These are phyloP conservation scores for Lathyrus aphaca DNA, from an alignment of 306 rosid genomes.

Conservation along the genomic window DNA sequence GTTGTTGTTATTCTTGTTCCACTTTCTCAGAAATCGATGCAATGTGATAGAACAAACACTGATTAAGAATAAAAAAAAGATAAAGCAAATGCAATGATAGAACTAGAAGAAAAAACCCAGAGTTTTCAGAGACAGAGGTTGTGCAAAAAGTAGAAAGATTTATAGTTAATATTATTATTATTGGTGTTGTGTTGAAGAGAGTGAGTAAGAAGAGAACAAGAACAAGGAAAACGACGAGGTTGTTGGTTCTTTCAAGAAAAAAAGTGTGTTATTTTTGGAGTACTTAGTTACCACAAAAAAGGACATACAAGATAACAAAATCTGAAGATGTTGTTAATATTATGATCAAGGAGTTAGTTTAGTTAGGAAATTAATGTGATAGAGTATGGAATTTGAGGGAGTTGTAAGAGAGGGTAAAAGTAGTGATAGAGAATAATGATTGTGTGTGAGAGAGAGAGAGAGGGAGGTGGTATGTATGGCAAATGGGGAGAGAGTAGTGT, in stretches of 20 bases:
- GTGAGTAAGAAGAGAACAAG: constrained; percentile 50
- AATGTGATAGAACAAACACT: constrained; percentile 36
- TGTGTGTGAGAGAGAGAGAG: not conserved
- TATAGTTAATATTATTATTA: not conserved
- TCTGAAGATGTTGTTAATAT: not conserved
- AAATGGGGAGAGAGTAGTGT: constrained; percentile 23
- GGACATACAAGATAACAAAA: not conserved
- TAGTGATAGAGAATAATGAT: not conserved
- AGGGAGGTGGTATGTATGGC: not conserved
- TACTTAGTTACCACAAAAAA: not conserved
- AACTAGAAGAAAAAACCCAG: not conserved
- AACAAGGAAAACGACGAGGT: constrained; percentile 76
- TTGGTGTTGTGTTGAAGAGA: constrained; percentile 42
- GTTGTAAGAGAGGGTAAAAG: no score
- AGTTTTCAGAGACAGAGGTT: not conserved
- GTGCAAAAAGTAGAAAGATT: constrained; percentile 28
- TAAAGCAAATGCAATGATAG: constrained; percentile 22
- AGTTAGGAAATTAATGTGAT: not conserved
- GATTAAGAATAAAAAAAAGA: constrained; percentile 27
- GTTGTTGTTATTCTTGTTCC: not conserved
- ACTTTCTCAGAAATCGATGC: constrained; percentile 42
- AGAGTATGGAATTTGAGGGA: no score
- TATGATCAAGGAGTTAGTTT: not conserved
- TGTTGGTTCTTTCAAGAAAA: constrained; percentile 53
- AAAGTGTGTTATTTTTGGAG: constrained; percentile 18